Evolutionary conservation across 352 stramenopile genomes (phyloP), one percentile per base, ranked within the genome.

Genomic region (Globisporangium abappressorium): DNA sequence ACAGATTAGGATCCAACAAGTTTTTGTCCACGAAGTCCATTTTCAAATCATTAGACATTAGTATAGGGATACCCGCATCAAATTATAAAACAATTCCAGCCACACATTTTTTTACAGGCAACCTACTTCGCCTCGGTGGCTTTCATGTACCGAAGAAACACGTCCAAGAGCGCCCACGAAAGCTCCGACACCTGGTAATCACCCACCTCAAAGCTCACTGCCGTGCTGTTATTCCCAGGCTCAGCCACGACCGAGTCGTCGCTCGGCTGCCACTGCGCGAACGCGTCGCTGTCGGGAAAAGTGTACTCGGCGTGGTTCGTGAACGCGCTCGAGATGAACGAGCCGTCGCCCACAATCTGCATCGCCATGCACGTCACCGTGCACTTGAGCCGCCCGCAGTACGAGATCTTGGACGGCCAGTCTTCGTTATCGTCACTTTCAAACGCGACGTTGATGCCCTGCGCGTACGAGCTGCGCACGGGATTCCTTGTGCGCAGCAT

Each of bases 351-450:
- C 5, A 69, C 65, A n/a, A 73, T 80, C 33, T 83, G 77, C 76
- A 87, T 82, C 6, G 73, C 74, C 65, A 90, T 84, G 57, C 82
- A 90, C n/a, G 82, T 85, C 49, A 62, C 78, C 2, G 71, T 69
- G 64, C 82, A 90, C 58, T 76, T 75, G 7, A 82, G 77, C 5
- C 69, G 75, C 3, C 82, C 82, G 54, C 82, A 90, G 63, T 86
- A 87, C 4, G 72, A 53, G 36, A 90, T 74, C 30, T 68, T 74
- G 0, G 64, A 47, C 18, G 82, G 82, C 80, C 82, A 90, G 2
- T 7, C 49, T 8, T 43, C 12, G 2, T 68, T 34, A 6, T 46
- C 15, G 7, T 57, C 55, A 26, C 61, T 57, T 6, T 76, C 66
- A 68, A 78, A 85, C 8, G 66, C 69, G 24, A 90, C 77, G 14